phyloP scores from a whole-genome alignment of 805 yeast genomes.

The Wickerhamiella sergipiensis region DNA sequence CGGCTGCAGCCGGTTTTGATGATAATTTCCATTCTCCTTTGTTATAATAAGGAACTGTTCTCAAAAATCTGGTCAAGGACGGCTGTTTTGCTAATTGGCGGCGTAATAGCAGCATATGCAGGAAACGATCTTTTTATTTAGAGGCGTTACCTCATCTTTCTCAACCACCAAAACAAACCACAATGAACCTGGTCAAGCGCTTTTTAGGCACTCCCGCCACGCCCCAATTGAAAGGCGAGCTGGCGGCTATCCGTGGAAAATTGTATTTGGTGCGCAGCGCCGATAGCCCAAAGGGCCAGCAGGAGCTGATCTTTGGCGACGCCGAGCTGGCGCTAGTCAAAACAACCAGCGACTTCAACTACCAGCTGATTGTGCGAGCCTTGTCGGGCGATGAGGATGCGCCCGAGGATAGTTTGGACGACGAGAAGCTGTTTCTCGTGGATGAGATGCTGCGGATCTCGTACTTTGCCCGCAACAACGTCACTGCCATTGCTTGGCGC shows the following conservation, averaged over 20 bases:
- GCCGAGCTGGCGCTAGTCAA: constrained; percentile 61
- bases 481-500: constrained; percentile 57
- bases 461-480: constrained; percentile 40
- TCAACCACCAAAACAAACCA: not conserved
- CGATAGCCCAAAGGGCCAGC: constrained; percentile 59
- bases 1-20: constrained; percentile 8
- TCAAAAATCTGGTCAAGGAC: not conserved
- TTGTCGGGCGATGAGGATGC: constrained; percentile 28
- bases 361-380: constrained; percentile 53
- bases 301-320: constrained; percentile 59
- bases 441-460: constrained; percentile 46
- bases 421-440: constrained; percentile 57
- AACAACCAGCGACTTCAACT: constrained; percentile 50
- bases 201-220: not conserved
- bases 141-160: not conserved
- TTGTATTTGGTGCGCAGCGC: not conserved
- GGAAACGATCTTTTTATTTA: not conserved
- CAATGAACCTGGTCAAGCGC: not conserved
- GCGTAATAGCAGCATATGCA: not conserved
- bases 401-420: constrained; percentile 6
- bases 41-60: constrained; percentile 12
- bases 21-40: constrained; percentile 27
- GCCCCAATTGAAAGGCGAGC: not conserved
- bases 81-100: not conserved
- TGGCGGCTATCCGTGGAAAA: not conserved